phyloP scores from a whole-genome alignment of 2,329 filamentous ascomycete genomes.

The Uncinocarpus reesii region DNA sequence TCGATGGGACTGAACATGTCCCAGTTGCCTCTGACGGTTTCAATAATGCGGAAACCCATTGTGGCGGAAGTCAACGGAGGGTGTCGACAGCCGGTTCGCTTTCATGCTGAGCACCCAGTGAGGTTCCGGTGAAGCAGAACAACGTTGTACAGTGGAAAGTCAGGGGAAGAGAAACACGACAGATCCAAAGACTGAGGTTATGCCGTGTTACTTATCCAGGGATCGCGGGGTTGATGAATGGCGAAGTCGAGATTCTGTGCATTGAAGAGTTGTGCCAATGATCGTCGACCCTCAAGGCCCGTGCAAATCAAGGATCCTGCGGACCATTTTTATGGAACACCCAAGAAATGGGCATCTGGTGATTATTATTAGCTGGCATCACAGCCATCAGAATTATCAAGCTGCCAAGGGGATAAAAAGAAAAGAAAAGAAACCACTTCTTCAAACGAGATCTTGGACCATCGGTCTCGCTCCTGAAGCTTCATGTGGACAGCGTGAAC shows the following conservation, averaged over 20 bases:
- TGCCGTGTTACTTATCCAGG: neutral
- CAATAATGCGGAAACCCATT: conserved; percentile 9
- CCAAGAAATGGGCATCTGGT: neutral
- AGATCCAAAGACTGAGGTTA: neutral
- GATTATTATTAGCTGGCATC: neutral
- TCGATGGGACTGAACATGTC: conserved; percentile 32
- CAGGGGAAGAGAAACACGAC: neutral
- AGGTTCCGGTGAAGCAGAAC: neutral
- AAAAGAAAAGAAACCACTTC: too few species aligned
- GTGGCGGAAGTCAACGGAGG: conserved; percentile 1
- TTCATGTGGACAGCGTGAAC: too few species aligned
- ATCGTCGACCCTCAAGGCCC: conserved; percentile 7
- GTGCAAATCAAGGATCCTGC: conserved; percentile 7
- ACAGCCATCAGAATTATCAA: neutral
- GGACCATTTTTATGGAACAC: conserved; percentile 1
- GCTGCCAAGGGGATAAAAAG: neutral
- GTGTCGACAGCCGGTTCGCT: neutral
- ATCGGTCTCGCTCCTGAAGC: too few species aligned
- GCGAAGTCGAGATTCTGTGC: neutral
- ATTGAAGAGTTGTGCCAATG: conserved; percentile 10
- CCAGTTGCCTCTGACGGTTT: conserved; percentile 19
- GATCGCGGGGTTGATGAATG: neutral
- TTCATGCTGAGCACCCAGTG: conserved; percentile 2
- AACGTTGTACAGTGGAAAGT: neutral
- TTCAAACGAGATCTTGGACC: too few species aligned